phyloP scores from a whole-genome alignment of 176 grass and related monocot genomes.

The Chloris gayana region DNA sequence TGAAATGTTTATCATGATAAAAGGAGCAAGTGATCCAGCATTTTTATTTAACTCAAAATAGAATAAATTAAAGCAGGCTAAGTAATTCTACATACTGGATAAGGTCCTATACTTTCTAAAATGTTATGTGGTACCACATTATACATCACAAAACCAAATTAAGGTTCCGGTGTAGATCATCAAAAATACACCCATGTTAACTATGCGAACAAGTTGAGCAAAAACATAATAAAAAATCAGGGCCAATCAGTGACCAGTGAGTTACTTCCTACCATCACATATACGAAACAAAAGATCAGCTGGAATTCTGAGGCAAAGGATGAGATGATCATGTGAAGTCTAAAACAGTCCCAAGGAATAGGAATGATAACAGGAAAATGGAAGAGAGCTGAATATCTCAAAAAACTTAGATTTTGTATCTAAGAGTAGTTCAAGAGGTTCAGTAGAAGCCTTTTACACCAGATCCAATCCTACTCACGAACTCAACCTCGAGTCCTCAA shows the following conservation, averaged over 20 bases:
- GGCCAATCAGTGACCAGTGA: neutral
- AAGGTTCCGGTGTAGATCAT: neutral
- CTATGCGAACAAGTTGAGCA: neutral
- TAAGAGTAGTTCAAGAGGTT: neutral
- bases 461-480: neutral
- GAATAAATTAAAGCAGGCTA: neutral
- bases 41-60: neutral
- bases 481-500: neutral
- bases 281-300: conserved; percentile 6
- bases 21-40: conserved; percentile 9
- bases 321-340: neutral
- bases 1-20: neutral
- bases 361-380: no score
- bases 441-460: neutral
- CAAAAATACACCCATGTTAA: neutral
- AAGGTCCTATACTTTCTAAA: neutral
- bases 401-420: neutral
- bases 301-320: neutral
- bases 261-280: neutral
- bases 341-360: neutral
- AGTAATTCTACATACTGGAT: neutral
- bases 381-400: no score
- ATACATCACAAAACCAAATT: neutral
- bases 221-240: neutral
- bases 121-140: neutral